Percentiles rank a stretch among this genome's conserved stretches.
These are phyloP conservation scores for Citrus inodora DNA, from an alignment of 345 rosid genomes.

Conservation along the genomic window DNA sequence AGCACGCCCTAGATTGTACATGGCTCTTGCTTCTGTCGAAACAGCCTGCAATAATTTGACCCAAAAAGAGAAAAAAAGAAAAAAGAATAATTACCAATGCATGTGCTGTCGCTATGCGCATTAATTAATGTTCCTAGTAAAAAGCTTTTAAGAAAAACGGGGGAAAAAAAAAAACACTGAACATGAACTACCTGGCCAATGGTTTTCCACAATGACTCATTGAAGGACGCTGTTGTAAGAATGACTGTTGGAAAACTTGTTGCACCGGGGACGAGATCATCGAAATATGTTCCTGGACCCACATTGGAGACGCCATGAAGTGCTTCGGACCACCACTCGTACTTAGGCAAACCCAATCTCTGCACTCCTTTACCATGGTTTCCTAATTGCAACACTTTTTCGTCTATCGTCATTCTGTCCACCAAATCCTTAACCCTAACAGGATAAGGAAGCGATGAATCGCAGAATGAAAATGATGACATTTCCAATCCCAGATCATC, in stretches of 20 bases:
- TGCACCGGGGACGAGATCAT: conserved; percentile 29
- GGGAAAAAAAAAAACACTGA: too few relatives aligned
- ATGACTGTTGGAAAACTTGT: conserved; percentile 47
- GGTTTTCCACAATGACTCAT: conserved; percentile 35
- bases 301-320: conserved; percentile 42
- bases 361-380: conserved; percentile 22
- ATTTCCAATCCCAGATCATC: conserved; percentile 14
- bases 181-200: conserved; percentile 37
- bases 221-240: conserved; percentile 33
- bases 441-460: conserved; percentile 21
- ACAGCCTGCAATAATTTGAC: conserved; percentile 30
- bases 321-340: conserved; percentile 55
- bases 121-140: too few relatives aligned
- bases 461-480: conserved; percentile 24
- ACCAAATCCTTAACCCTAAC: conserved; percentile 36
- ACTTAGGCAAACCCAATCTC: conserved; percentile 33
- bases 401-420: conserved; percentile 24
- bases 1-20: conserved; percentile 45
- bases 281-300: conserved; percentile 33
- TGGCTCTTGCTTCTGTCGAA: conserved; percentile 50
- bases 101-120: too few relatives aligned
- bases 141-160: too few relatives aligned
- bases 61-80: too few relatives aligned
- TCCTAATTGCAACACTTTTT: conserved; percentile 35
- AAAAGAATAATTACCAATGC: not conserved